Base-by-base conservation (phyloP, 1,139 yeast genomes). In the Geotrichum reessii region DNA sequence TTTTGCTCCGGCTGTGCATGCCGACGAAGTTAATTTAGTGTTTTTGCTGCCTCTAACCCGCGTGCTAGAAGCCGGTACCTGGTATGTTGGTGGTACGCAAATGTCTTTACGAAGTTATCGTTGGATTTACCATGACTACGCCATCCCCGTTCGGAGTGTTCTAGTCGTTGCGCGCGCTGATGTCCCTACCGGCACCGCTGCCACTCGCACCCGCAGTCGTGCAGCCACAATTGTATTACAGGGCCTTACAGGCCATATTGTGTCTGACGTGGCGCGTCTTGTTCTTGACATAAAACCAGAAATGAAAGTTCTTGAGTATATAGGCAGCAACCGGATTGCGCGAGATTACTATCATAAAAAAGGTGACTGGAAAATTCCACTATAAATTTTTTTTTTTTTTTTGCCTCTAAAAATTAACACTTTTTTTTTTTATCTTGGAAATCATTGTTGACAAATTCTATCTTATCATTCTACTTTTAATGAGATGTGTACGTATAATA, bases 191-290 rank as follows among this genome's bases (percentile, higher is more conserved):
- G 53, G 31, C 21, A 44, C 22, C 12, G 42, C 49, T 7, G 21
- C 52, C 6, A 33, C 37, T 3, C 22, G 25, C 37, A 47, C 22
- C 22, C 24, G 47, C 22, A 57, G 55, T 19, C 28, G 31, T 4
- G 55, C 33, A 12, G 17, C 44, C 11, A 21, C 47, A 19, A 50
- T 56, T 12, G 40, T 40, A 1, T 22, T 59, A 12, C 64, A 62
- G 11, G 74, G 74, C 1, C 64, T 71, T 6, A 71, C 74, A 3
- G 71, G 72, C 2, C 71, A 70, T 53, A 67, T 71, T 31, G 63
- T 68, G 12, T 57, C 70, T n/a, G 74, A 71, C 56, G 42, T 59
- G 31, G 62, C 62, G 17, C 44, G 55, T 17, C 48, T 53, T 1
- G 24, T 56, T 8, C 59, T 59, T 9, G 50, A 47, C 8, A 17